phyloP scores from a whole-genome alignment of 257 asterid genomes.

The Scutellaria galericulata region DNA sequence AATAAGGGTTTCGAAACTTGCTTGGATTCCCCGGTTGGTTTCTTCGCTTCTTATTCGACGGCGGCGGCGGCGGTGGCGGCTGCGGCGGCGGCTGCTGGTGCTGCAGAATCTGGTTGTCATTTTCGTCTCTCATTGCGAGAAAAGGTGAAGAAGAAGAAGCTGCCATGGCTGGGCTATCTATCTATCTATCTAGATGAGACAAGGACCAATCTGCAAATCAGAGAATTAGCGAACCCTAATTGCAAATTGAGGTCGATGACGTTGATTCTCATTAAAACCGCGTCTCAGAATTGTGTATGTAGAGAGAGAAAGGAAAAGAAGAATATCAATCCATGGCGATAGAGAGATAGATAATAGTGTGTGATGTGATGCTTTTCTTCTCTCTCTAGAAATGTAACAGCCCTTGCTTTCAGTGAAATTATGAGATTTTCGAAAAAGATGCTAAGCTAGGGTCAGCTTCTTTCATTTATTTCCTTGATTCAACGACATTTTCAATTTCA shows the following conservation, averaged over 20 bases:
- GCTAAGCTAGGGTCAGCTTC: conserved; percentile 43
- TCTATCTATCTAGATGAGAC: no score
- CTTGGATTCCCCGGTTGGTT: conserved; percentile 89
- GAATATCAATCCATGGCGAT: background rate
- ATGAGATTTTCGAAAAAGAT: conserved; percentile 50
- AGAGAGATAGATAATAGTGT: conserved; percentile 29
- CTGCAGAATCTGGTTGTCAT: conserved; percentile 43
- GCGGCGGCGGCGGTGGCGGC: conserved; percentile 34
- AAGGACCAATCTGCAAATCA: conserved; percentile 2
- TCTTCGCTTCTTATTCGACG: conserved; percentile 53
- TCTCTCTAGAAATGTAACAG: conserved; percentile 18
- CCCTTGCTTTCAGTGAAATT: conserved; percentile 55
- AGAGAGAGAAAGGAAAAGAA: background rate
- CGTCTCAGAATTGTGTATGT: background rate
- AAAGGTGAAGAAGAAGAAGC: conserved; percentile 59
- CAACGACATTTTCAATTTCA: background rate
- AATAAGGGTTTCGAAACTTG: conserved; percentile 49
- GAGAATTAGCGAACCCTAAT: background rate
- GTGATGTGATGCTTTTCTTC: conserved; percentile 38
- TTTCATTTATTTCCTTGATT: background rate
- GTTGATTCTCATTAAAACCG: conserved; percentile 14
- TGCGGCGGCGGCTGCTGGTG: conserved; percentile 45
- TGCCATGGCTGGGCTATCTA: conserved; percentile 34
- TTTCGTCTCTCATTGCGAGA: conserved; percentile 48
- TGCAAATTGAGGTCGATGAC: background rate